phyloP scores from a whole-genome alignment of 139 green algal species.

The Edaphochlamys debaryana region DNA sequence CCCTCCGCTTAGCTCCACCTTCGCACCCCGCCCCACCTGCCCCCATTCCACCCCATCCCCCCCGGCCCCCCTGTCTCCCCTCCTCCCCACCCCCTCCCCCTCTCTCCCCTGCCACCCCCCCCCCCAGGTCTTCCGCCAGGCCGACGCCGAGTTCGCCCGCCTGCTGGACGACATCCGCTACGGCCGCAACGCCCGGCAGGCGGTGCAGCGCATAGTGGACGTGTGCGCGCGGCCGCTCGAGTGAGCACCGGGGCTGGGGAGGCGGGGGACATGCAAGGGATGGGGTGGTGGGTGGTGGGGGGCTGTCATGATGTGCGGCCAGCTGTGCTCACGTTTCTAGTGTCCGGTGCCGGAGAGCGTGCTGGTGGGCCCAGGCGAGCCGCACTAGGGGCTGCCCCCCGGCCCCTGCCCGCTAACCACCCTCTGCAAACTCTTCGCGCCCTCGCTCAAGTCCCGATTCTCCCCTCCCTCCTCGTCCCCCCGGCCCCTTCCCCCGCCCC shows the following conservation, averaged over 20 bases:
- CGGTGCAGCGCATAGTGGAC: constrained; percentile 15
- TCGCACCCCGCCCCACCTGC: too few species aligned
- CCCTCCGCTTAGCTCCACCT: too few species aligned
- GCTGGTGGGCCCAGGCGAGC: too few species aligned
- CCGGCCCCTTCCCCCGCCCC: constrained; percentile 30
- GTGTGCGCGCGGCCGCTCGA: constrained; percentile 1
- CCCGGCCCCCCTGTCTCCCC: too few species aligned
- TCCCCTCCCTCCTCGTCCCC: background rate
- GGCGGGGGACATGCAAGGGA: too few species aligned
- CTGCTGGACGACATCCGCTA: constrained; percentile 72
- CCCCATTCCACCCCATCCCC: too few species aligned
- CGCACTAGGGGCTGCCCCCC: too few species aligned
- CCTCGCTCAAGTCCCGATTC: background rate
- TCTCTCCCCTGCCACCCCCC: too few species aligned
- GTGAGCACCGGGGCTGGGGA: background rate
- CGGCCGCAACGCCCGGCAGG: constrained; percentile 41
- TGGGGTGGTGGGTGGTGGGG: background rate
- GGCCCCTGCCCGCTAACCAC: background rate
- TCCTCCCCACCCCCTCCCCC: too few species aligned
- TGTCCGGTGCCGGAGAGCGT: too few species aligned
- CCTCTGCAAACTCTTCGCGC: too few species aligned
- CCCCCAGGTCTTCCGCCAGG: constrained; percentile 71
- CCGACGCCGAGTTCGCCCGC: constrained; percentile 56
- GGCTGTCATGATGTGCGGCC: background rate
- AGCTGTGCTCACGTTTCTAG: too few species aligned